A percentile compares a stretch with the other conserved stretches of the same genome.
phyloP scores from a whole-genome alignment of 1,284 basidiomycete species.

The Irpex rosettiformis region DNA sequence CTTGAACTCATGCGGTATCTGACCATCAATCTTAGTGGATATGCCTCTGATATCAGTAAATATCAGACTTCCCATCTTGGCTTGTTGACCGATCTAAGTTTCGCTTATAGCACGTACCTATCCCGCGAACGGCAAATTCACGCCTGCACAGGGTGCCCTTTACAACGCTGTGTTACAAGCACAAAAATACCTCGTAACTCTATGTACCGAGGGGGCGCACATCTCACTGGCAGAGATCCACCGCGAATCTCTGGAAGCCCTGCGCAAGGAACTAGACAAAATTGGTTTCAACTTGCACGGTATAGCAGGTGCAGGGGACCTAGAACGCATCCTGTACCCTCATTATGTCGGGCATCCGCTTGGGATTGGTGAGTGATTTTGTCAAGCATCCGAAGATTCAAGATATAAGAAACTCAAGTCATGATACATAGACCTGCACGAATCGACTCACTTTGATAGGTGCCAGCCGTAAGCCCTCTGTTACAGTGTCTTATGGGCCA shows the following conservation, averaged over 20 bases:
- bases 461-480: constrained; percentile 32
- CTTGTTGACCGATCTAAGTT: constrained; percentile 4
- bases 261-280: constrained; percentile 74
- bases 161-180: constrained; percentile 82
- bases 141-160: constrained; percentile 78
- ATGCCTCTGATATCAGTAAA: constrained; percentile 93
- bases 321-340: constrained; percentile 81
- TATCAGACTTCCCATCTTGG: constrained; percentile 9
- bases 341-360: constrained; percentile 87
- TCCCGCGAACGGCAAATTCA: constrained; percentile 82
- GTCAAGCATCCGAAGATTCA: too few relatives aligned
- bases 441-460: constrained; percentile 55
- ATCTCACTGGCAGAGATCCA: constrained; percentile 80
- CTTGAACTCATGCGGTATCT: not conserved
- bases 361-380: constrained; percentile 75
- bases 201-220: constrained; percentile 55
- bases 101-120: constrained; percentile 76
- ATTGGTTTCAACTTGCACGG: constrained; percentile 71
- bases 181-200: constrained; percentile 65
- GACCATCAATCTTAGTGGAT: constrained; percentile 57
- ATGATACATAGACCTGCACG: constrained; percentile 68
- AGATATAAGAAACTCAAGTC: not conserved
- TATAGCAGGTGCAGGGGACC: constrained; percentile 40
- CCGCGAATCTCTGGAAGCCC: constrained; percentile 64
- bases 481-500: constrained; percentile 7